Evolutionary conservation across 2,329 filamentous ascomycete genomes (phyloP), one percentile per base, ranked within the genome.

Genomic region (Fusarium palustre): DNA sequence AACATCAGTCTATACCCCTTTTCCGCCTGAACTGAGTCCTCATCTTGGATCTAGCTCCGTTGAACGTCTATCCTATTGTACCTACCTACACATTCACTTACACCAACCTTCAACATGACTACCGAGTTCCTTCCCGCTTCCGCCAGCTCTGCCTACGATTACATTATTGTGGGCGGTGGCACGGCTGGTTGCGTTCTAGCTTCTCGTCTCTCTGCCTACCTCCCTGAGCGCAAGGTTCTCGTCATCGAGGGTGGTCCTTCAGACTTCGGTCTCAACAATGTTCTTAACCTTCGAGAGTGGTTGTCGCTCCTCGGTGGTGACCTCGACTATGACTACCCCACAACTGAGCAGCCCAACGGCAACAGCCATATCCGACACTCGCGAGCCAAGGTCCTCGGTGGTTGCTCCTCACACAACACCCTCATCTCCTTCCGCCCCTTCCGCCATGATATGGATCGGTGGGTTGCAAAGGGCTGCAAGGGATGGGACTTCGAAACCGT

Each of bases 281-380:
- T 97, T 46, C 86, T 97, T 52, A 90, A 95, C 74, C 86, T 97
- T 72, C 93, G 93, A 76, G 90, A 97, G 81, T 97, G 94, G 94
- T 85, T 97, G 69, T 89, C 86, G 69, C 85, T 97, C 52, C 88
- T 97, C 30, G 94, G 94, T 69, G 92, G 93, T 76, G 90, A 97
- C 76, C 87, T 97, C 65, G 94, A 97, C 82, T 97, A 95, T 80
- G 93, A 97, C 81, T 97, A 97, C 81, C 88, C 88, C 75, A 97
- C 93, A 41, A 93, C 90, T 48, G 93, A 97, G 81, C 94, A 97
- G 83, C 93, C 93, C 69, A 96, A 89, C 83, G 93, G 93, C 77
- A 97, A 97, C 85, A 96, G 92, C 59, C 87, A 93, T 82, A 97
- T 97, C 82, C 90, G 93, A 70, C 94, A 97, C 83, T 97, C 94